Conservation (phyloP, 805 yeast genomes). For the Candida odintsovae region DNA sequence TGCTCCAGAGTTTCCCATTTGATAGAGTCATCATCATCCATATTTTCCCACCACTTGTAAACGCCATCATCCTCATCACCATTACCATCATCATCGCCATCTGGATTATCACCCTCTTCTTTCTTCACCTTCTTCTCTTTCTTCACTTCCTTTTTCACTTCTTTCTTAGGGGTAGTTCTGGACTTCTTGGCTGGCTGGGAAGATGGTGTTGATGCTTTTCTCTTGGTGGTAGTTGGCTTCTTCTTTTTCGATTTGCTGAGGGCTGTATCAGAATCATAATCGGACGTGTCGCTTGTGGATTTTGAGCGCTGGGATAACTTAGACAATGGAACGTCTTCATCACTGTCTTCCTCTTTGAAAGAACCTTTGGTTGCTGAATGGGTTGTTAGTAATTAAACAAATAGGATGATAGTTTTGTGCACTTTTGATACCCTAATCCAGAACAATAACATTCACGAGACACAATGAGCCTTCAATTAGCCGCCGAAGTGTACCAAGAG, state of each 20-base stretch:
- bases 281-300: conserved; percentile 12
- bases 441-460: background rate
- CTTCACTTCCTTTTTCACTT: conserved; percentile 2
- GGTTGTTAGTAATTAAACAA: background rate
- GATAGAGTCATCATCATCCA: conserved; percentile 60
- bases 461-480: background rate
- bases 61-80: conserved; percentile 52
- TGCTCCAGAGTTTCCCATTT: conserved; percentile 88
- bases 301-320: conserved; percentile 10
- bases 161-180: conserved; percentile 17
- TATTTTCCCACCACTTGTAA: conserved; percentile 85
- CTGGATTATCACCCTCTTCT: conserved; percentile 22
- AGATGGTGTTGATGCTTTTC: conserved; percentile 13
- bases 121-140: conserved; percentile 5
- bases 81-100: conserved; percentile 8
- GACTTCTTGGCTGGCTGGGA: conserved; percentile 15
- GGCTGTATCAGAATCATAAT: conserved; percentile 24
- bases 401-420: too few species aligned
- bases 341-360: conserved; percentile 7
- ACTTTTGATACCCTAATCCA: conserved; percentile 1
- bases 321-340: conserved; percentile 20
- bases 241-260: conserved; percentile 9
- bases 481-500: background rate
- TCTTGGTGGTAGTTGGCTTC: conserved; percentile 7
- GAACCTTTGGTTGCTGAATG: background rate